Conservation (phyloP, 73 alveolate genomes). For the Paramecium pentaurelia region DNA sequence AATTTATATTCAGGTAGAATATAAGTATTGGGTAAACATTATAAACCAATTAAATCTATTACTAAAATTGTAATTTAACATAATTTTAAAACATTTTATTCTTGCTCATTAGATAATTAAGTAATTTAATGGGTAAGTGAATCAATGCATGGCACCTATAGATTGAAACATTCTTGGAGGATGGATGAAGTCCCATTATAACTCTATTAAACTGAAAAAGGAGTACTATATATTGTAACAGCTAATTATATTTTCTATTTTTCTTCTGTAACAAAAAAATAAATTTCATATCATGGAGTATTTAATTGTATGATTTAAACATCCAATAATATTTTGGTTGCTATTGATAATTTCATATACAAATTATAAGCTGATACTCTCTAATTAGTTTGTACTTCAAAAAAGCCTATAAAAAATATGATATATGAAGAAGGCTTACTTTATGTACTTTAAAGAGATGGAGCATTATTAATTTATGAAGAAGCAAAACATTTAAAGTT, state of each 20-base stretch:
- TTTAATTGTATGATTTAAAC: not conserved
- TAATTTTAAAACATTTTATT: constrained; percentile 9
- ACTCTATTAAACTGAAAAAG: constrained; percentile 29
- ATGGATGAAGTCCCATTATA: constrained; percentile 5
- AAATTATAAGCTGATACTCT: not conserved
- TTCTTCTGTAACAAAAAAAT: not conserved
- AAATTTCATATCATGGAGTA: not conserved
- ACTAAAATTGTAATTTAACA: not conserved
- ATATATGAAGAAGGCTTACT: constrained; percentile 10
- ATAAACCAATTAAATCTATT: not conserved
- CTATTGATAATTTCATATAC: constrained; percentile 1
- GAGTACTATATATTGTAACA: constrained; percentile 15
- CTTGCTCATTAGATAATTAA: not conserved
- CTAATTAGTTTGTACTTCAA: not conserved
- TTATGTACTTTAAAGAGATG: not conserved
- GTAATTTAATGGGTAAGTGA: constrained; percentile 22
- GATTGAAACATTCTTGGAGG: constrained; percentile 10
- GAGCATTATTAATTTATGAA: not conserved
- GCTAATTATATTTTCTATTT: not conserved
- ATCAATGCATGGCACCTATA: constrained; percentile 36
- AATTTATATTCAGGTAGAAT: constrained; percentile 47
- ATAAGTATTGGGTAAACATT: not conserved
- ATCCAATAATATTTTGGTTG: not conserved
- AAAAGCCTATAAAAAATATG: not conserved
- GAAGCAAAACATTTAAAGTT: not conserved